Conservation (phyloP, 129 eudicot genomes). For the Daucus carota region DNA sequence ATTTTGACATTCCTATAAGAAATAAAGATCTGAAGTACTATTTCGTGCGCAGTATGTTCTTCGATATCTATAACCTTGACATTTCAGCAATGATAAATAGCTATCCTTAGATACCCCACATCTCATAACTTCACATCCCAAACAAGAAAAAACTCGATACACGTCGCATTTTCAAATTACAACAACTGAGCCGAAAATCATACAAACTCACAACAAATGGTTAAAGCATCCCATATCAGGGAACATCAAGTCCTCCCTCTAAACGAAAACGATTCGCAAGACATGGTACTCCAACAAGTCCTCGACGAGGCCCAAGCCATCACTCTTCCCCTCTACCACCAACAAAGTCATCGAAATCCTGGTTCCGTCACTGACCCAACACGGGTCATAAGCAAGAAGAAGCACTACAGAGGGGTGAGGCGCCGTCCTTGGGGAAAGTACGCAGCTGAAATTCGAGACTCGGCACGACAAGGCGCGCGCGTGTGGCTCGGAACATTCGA, state of each 20-base stretch:
- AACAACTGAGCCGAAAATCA: not conserved
- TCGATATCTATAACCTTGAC: not conserved
- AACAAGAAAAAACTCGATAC: not conserved
- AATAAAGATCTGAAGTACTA: no score
- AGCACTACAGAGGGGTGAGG: conserved; percentile 72
- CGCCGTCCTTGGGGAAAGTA: conserved; percentile 80
- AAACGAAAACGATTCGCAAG: conserved; percentile 75
- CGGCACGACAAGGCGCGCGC: conserved; percentile 48
- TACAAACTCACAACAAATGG: conserved; percentile 18
- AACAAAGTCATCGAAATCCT: not conserved
- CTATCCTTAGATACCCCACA: not conserved
- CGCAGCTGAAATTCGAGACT: conserved; percentile 83
- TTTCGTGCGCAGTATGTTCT: no score
- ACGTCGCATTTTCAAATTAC: not conserved
- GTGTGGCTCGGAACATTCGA: conserved; percentile 81
- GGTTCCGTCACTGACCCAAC: conserved; percentile 20
- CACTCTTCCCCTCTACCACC: not conserved
- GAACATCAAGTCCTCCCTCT: conserved; percentile 41
- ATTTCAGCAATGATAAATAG: not conserved
- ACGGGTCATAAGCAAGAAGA: conserved; percentile 27
- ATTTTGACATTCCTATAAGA: no score
- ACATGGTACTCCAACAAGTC: conserved; percentile 52
- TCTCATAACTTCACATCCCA: not conserved
- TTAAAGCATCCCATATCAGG: conserved; percentile 17
- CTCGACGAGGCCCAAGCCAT: conserved; percentile 52